Conservation (phyloP, 2,329 filamentous ascomycete species). For the Elsinoe batatas region DNA sequence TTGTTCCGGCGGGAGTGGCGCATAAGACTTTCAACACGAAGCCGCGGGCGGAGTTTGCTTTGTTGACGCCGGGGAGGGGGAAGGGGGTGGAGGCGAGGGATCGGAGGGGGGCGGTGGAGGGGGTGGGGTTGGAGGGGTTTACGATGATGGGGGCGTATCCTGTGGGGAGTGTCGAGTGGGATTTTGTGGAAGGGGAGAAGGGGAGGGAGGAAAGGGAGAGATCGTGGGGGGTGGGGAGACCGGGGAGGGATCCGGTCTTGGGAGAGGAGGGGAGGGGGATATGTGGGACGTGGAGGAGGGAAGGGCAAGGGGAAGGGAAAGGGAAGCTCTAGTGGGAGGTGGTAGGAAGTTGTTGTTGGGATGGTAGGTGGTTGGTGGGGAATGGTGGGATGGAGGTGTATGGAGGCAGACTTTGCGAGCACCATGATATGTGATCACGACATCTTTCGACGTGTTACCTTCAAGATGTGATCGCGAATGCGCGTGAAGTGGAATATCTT, state of each 20-base stretch:
- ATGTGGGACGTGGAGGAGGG: constrained; percentile 25
- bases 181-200: constrained; percentile 40
- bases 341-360: not conserved
- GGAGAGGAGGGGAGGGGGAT: constrained; percentile 31
- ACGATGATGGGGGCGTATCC: constrained; percentile 52
- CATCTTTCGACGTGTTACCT: no score
- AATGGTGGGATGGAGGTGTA: not conserved
- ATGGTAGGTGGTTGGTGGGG: not conserved
- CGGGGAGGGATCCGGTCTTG: constrained; percentile 40
- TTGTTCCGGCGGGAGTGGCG: constrained; percentile 47
- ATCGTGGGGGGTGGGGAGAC: constrained; percentile 39
- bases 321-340: not conserved
- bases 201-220: constrained; percentile 32
- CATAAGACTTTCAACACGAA: constrained; percentile 44
- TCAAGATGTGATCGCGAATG: no score
- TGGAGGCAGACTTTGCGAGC: no score
- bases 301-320: not conserved
- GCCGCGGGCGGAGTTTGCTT: constrained; percentile 30
- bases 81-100: constrained; percentile 29
- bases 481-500: no score
- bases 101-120: constrained; percentile 27
- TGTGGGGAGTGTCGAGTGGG: constrained; percentile 36
- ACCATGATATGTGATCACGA: no score
- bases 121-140: constrained; percentile 35
- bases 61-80: constrained; percentile 38